Base-by-base conservation (phyloP, 1,139 yeast genomes). In the Candida gigantensis region DNA sequence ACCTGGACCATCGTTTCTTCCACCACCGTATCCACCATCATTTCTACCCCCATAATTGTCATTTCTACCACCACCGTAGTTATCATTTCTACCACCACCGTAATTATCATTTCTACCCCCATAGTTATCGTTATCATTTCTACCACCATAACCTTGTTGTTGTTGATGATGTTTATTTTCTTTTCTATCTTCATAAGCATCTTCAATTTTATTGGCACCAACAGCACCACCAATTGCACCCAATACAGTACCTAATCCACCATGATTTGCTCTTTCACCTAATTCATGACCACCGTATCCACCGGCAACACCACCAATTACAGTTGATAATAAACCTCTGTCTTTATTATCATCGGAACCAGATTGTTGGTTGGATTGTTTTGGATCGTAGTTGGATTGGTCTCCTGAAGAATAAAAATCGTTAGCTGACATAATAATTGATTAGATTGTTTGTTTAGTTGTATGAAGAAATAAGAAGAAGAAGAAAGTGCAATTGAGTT, bases 171-270 rank as follows among this genome's bases (percentile, higher is more conserved):
- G 34, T 10, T 47, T 39, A 14, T 44, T 30, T 6, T 42, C 33
- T 32, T 43, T 24, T 20, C 35, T 34, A 20, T 52, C 51, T 47
- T 66, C 65, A 35, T 50, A 49, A 26, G 45, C 51, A 54, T 78
- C 68, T 51, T 74, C 81, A 30, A 70, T 49, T 60, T 77, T 72
- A 63, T 76, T 72, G 36, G 81, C 84, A 32, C 72, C 72, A 46
- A 77, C 49, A 21, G 84, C 84, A 52, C 86, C 84, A 27, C 72
- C 76, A 51, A 80, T 49, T 26, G 79, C 83, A 54, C 86, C 86
- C 15, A 71, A 72, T 40, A 78, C 59, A 34, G 75, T 71, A 37
- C 81, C 80, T 26, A 79, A 50, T 13, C 68, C 72, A 13, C 76
- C 65, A 60, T 78, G 83, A 36, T 62, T 54, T 13, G 38, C 30